These are phyloP conservation scores for Nothophoma quercina DNA, from an alignment of 2,329 filamentous ascomycete species.

Conservation along the genomic window DNA sequence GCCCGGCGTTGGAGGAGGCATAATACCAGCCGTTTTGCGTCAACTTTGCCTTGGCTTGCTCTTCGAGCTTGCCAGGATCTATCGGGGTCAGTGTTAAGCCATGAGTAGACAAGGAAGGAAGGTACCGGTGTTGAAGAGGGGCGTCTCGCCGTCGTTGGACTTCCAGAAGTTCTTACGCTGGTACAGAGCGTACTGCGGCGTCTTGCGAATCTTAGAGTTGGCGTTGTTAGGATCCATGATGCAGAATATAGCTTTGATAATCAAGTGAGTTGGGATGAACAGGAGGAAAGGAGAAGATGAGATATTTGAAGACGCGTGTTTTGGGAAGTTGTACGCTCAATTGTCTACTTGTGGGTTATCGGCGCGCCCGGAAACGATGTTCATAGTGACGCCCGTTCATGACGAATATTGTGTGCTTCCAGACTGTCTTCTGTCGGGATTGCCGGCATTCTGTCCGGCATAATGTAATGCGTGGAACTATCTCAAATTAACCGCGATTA, in stretches of 20 bases:
- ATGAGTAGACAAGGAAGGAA: not conserved
- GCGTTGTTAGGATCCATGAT: slow-evolving; percentile 60
- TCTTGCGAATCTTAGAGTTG: slow-evolving; percentile 59
- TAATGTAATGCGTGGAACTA: not conserved
- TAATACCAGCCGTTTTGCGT: slow-evolving; percentile 67
- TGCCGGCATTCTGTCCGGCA: not conserved
- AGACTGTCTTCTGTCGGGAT: not conserved
- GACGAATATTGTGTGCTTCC: not conserved
- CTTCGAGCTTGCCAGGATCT: slow-evolving; percentile 67
- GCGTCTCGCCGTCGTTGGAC: slow-evolving; percentile 58
- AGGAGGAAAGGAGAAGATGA: not conserved
- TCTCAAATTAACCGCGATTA: not conserved
- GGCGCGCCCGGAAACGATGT: not conserved
- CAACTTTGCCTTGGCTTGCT: slow-evolving; percentile 63
- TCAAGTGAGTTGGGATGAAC: too few species aligned
- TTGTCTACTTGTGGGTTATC: not conserved
- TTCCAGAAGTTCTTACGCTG: slow-evolving; percentile 65
- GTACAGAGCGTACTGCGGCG: slow-evolving; percentile 63
- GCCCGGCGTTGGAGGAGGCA: slow-evolving; percentile 64
- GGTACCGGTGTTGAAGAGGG: slow-evolving; percentile 62
- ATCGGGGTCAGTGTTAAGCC: not conserved
- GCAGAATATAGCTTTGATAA: too few species aligned
- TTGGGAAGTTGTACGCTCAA: not conserved
- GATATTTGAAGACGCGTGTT: not conserved
- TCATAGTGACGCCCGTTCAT: not conserved